Percentiles rank a stretch among this genome's conserved stretches.
Evolutionary conservation across 495 filamentous ascomycete genomes (phyloP).

Genomic region (Evernia prunastri): DNA sequence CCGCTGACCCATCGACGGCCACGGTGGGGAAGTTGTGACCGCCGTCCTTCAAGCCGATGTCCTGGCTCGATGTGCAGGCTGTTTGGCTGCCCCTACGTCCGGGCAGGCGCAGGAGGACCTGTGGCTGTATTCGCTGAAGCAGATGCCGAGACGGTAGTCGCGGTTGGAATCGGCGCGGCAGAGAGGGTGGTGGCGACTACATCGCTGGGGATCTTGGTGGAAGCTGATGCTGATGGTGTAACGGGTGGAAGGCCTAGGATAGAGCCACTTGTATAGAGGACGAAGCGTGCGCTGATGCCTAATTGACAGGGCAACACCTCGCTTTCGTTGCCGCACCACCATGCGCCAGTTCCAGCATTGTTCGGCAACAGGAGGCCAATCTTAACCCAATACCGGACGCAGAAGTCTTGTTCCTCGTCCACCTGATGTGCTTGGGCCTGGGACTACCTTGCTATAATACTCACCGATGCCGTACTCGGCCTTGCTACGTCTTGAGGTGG

Average conservation of each 20-base stretch:
- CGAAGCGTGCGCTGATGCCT: background rate
- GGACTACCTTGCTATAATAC: no score
- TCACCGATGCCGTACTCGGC: no score
- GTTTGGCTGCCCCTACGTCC: background rate
- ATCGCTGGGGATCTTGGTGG: background rate
- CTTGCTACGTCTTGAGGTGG: no score
- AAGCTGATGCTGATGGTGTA: background rate
- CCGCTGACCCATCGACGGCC: background rate
- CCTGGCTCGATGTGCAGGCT: background rate
- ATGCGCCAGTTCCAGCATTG: no score
- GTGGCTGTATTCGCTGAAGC: background rate
- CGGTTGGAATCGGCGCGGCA: background rate
- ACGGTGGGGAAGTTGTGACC: background rate
- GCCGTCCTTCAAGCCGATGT: background rate
- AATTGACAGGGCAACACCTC: background rate
- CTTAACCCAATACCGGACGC: no score
- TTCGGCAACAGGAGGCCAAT: no score
- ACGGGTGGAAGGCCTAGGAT: constrained; percentile 2
- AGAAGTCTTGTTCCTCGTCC: no score
- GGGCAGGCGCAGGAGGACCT: background rate
- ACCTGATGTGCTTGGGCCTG: no score
- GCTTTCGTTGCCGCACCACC: constrained; percentile 2
- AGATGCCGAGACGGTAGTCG: background rate
- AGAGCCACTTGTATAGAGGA: background rate
- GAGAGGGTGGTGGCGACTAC: background rate